These are phyloP conservation scores for Colletotrichum sublineola DNA, from an alignment of 2,329 filamentous ascomycete genomes.

Conservation along the genomic window DNA sequence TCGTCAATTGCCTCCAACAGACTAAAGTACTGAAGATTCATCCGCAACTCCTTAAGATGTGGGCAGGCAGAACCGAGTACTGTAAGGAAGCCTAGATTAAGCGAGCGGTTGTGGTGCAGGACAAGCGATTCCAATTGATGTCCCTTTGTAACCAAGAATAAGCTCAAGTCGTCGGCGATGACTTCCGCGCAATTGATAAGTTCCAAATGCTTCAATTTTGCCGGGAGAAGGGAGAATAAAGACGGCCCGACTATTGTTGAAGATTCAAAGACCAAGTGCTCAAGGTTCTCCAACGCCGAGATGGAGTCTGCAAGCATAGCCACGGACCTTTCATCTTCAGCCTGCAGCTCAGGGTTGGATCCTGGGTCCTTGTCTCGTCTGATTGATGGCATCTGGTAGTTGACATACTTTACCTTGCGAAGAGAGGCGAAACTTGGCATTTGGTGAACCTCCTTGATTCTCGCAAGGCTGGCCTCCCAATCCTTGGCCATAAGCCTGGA, in stretches of 20 bases:
- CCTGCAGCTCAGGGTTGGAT: constrained; percentile 57
- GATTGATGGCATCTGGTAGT: constrained; percentile 70
- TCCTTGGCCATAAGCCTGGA: constrained; percentile 60
- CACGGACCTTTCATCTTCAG: constrained; percentile 50
- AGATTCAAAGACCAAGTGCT: constrained; percentile 79
- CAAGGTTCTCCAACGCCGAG: constrained; percentile 70
- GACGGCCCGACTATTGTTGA: constrained; percentile 78
- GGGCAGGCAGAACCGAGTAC: constrained; percentile 77
- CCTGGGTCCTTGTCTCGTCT: constrained; percentile 53
- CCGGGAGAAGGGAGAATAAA: constrained; percentile 78
- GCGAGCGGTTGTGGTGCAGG: constrained; percentile 82
- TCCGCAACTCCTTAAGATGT: constrained; percentile 75
- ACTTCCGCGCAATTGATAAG: constrained; percentile 85
- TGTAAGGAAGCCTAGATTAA: constrained; percentile 81
- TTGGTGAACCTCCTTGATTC: constrained; percentile 66
- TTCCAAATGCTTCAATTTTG: constrained; percentile 74
- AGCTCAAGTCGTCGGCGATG: constrained; percentile 73
- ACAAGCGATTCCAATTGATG: constrained; percentile 74
- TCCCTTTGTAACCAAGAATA: constrained; percentile 78
- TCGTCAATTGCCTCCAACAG: constrained; percentile 77
- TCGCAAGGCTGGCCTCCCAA: constrained; percentile 55
- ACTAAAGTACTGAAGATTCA: constrained; percentile 85
- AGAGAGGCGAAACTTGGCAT: constrained; percentile 69
- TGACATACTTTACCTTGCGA: constrained; percentile 70
- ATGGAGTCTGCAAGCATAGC: constrained; percentile 61